Evolutionary conservation across 148 eudicot genomes (phyloP).

Genomic region (Silene uniflora): DNA sequence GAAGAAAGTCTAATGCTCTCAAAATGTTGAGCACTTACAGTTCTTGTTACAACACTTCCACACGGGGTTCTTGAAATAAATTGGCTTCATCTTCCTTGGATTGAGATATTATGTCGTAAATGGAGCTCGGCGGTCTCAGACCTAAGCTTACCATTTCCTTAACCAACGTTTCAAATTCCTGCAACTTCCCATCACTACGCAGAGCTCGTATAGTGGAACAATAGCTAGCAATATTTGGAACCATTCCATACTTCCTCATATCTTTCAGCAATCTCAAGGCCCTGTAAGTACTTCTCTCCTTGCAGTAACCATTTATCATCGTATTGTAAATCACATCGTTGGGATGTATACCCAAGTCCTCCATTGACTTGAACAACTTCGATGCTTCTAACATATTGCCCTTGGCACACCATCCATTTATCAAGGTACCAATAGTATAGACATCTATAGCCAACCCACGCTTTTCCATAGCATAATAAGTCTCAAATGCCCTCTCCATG

Average conservation of each 20-base stretch:
- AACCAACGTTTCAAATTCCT: conserved; percentile 44
- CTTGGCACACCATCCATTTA: conserved; percentile 60
- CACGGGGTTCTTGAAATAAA: not conserved
- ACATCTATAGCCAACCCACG: conserved; percentile 44
- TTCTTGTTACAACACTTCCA: conserved; percentile 3
- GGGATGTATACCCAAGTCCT: conserved; percentile 41
- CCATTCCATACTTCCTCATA: conserved; percentile 47
- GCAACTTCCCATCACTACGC: conserved; percentile 54
- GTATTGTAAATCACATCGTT: conserved; percentile 65
- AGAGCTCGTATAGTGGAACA: conserved; percentile 49
- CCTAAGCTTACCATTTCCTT: conserved; percentile 52
- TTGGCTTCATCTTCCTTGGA: conserved; percentile 26
- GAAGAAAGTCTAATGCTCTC: not conserved
- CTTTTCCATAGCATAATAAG: conserved; percentile 45
- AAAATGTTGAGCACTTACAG: not conserved
- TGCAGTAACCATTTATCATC: conserved; percentile 69
- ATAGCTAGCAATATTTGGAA: conserved; percentile 59
- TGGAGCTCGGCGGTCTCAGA: conserved; percentile 39
- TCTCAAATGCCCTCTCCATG: conserved; percentile 50
- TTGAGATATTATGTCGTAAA: conserved; percentile 31
- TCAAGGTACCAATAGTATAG: conserved; percentile 54
- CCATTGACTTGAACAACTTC: conserved; percentile 53
- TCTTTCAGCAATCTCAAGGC: conserved; percentile 57
- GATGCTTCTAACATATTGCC: conserved; percentile 73
- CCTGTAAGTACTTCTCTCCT: conserved; percentile 58